Percentiles rank a stretch among this genome's conserved stretches.
Evolutionary conservation across 2,329 filamentous ascomycete genomes (phyloP).

Genomic region (Escovopsis weberi): DNA sequence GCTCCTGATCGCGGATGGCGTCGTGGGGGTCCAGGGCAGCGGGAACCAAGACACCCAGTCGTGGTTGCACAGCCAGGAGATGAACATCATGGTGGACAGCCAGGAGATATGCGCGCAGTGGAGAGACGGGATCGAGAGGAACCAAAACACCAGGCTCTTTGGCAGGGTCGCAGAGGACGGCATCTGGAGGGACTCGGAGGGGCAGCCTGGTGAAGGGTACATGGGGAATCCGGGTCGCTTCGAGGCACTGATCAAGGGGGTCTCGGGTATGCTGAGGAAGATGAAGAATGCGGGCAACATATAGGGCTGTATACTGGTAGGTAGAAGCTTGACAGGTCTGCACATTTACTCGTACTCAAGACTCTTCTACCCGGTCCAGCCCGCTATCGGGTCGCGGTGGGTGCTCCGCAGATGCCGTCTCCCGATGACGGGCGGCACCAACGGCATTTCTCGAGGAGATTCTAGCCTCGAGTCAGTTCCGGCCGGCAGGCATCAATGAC

Average conservation of each 20-base stretch:
- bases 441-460: no score
- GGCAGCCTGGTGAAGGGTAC: constrained; percentile 7
- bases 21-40: constrained; percentile 56
- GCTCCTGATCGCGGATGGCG: constrained; percentile 56
- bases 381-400: no score
- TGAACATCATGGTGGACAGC: constrained; percentile 63
- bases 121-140: constrained; percentile 45
- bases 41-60: constrained; percentile 72
- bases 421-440: no score
- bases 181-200: constrained; percentile 7
- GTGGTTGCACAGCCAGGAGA: constrained; percentile 66
- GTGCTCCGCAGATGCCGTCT: no score
- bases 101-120: constrained; percentile 44
- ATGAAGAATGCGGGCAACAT: constrained; percentile 2
- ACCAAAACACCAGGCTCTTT: constrained; percentile 51
- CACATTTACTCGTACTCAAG: no score
- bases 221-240: constrained; percentile 8
- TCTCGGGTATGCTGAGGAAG: constrained; percentile 8
- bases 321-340: no score
- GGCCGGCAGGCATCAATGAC: no score
- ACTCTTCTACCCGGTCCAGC: no score
- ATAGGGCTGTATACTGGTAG: no score
- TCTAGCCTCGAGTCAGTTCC: no score
- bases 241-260: constrained; percentile 6
- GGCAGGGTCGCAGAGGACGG: constrained; percentile 8